Percentiles rank a stretch among this genome's conserved stretches.
These are phyloP conservation scores for Fraxinus anomala DNA, from an alignment of 257 asterid genomes.

Conservation along the genomic window DNA sequence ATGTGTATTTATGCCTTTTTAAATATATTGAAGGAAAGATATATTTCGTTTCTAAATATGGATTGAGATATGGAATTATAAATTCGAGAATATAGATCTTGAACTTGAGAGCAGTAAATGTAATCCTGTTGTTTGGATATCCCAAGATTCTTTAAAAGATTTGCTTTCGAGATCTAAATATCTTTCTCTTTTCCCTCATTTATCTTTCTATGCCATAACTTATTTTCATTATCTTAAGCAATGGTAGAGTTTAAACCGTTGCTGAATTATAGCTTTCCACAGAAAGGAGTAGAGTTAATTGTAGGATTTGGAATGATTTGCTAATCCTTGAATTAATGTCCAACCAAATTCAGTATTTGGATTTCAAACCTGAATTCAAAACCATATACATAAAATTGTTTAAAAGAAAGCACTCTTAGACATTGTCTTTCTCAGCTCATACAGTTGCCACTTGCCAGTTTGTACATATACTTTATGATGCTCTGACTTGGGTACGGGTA, in stretches of 20 bases:
- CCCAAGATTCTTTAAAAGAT: neutral
- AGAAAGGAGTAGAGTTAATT: slow-evolving; percentile 4
- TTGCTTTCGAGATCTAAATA: neutral
- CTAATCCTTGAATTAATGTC: neutral
- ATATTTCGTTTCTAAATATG: too few relatives aligned
- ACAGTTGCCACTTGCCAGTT: slow-evolving; percentile 6
- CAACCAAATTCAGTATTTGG: neutral
- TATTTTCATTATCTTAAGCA: neutral
- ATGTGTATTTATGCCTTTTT: neutral
- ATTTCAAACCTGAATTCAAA: neutral
- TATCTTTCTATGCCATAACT: neutral
- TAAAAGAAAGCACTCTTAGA: slow-evolving; percentile 7
- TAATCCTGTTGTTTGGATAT: slow-evolving; percentile 11
- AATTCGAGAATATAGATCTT: neutral
- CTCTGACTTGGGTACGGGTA: too few relatives aligned
- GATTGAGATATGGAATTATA: too few relatives aligned
- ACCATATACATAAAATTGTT: neutral
- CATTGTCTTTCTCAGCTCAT: neutral
- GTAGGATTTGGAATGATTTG: slow-evolving; percentile 18
- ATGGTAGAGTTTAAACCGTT: neutral
- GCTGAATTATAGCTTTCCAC: neutral
- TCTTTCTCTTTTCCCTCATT: neutral
- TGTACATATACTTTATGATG: neutral
- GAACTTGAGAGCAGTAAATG: slow-evolving; percentile 11
- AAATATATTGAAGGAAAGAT: neutral